Conservation (phyloP, 768 basidiomycete genomes). For the Tricholomella constricta region DNA sequence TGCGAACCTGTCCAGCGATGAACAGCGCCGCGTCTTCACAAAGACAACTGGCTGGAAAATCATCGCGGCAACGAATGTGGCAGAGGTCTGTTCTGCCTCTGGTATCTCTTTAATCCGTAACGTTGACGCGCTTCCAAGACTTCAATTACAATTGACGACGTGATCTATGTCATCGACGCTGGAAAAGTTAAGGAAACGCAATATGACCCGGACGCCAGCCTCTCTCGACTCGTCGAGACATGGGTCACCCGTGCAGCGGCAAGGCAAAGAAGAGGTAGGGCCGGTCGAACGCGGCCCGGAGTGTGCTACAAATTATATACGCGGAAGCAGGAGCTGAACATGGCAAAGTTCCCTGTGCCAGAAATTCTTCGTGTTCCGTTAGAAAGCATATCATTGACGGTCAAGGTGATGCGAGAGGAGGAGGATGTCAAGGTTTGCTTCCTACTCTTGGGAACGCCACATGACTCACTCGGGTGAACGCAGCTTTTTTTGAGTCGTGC, state of each 20-base stretch:
- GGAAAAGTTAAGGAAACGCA: conserved; percentile 87
- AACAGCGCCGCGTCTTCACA: conserved; percentile 79
- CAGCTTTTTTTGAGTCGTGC: conserved; percentile 71
- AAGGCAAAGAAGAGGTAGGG: conserved; percentile 84
- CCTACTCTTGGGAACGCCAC: conserved; percentile 16
- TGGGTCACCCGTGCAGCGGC: conserved; percentile 82
- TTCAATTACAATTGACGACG: conserved; percentile 89
- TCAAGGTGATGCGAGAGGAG: conserved; percentile 77
- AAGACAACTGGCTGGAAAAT: conserved; percentile 73
- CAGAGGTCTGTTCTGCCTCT: conserved; percentile 56
- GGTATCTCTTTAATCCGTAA: neutral
- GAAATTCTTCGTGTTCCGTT: conserved; percentile 89
- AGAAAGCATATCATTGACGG: conserved; percentile 77
- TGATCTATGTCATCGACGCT: conserved; percentile 81
- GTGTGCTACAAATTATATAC: conserved; percentile 90
- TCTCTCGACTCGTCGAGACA: conserved; percentile 77
- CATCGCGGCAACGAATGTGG: conserved; percentile 89
- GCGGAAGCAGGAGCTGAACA: conserved; percentile 62
- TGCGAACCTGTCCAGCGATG: conserved; percentile 83
- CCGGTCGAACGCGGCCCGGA: conserved; percentile 83
- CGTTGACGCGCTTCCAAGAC: conserved; percentile 49
- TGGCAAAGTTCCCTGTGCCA: conserved; percentile 76
- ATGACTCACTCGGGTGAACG: neutral
- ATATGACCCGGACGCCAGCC: conserved; percentile 66
- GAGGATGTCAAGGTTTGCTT: conserved; percentile 71